Evolutionary conservation across 345 rosid species (phyloP).

Genomic region (Eucalyptus virginea): DNA sequence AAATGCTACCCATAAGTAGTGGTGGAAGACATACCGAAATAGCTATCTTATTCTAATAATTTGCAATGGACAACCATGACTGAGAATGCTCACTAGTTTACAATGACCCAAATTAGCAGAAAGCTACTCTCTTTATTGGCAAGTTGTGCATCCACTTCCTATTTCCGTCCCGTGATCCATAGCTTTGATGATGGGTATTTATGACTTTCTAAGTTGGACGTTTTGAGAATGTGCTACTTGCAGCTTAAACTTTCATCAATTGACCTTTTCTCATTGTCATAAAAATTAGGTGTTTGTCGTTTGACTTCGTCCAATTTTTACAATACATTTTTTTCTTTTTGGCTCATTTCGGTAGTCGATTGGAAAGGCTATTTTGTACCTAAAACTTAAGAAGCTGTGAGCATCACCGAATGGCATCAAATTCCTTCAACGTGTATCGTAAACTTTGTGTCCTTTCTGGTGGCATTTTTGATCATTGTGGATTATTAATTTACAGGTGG

Average conservation of each 20-base stretch:
- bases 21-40: not conserved
- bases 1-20: not conserved
- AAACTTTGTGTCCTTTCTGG: not conserved
- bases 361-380: not conserved
- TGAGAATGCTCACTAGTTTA: not conserved
- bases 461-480: not conserved
- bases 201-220: not conserved
- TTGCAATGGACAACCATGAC: not conserved
- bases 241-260: not conserved
- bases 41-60: not conserved
- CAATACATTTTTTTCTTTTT: not conserved
- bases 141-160: not conserved
- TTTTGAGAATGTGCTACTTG: not conserved
- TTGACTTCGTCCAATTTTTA: not conserved
- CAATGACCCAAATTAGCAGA: not conserved
- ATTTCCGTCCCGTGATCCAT: not conserved
- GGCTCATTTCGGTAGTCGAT: not conserved
- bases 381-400: not conserved
- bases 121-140: not conserved
- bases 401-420: not conserved
- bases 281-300: not conserved
- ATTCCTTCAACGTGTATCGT: not conserved
- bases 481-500: slow-evolving; percentile 38
- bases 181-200: not conserved
- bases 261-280: not conserved